Evolutionary conservation across 805 yeast genomes (phyloP).

Genomic region (Limtongia smithiae): DNA sequence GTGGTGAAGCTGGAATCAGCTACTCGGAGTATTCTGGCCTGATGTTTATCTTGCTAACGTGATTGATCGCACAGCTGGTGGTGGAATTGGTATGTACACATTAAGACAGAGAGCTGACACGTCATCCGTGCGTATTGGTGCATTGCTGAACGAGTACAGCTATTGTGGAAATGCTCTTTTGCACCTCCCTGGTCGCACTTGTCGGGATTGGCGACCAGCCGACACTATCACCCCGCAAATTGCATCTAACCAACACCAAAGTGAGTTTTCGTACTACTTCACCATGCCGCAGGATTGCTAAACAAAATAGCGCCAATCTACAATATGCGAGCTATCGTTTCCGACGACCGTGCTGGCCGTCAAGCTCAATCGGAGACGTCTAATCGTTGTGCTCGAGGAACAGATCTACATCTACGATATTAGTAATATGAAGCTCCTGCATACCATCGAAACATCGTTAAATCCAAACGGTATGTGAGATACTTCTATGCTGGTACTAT

Average conservation of each 20-base stretch:
- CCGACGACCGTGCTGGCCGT: constrained; percentile 71
- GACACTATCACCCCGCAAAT: constrained; percentile 62
- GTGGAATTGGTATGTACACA: constrained; percentile 38
- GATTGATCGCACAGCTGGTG: constrained; percentile 32
- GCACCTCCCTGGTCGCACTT: constrained; percentile 79
- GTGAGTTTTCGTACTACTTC: constrained; percentile 13
- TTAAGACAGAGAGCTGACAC: background rate
- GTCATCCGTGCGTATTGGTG: background rate
- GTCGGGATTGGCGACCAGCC: constrained; percentile 76
- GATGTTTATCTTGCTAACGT: background rate
- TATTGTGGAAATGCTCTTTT: constrained; percentile 83
- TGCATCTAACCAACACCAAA: constrained; percentile 80
- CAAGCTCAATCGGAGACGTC: constrained; percentile 73
- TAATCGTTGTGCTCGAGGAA: constrained; percentile 71
- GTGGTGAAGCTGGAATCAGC: too few relatives aligned
- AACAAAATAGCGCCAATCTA: constrained; percentile 52
- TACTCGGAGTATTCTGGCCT: too few relatives aligned
- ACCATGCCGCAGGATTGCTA: background rate
- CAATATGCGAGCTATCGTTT: constrained; percentile 84
- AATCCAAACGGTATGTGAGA: constrained; percentile 38
- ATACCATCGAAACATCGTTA: constrained; percentile 58
- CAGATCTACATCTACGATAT: constrained; percentile 88
- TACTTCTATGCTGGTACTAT: background rate
- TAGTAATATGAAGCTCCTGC: constrained; percentile 78
- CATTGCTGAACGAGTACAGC: constrained; percentile 10